phyloP scores from a whole-genome alignment of 208 protist genomes.

The Naegleria fowleri region DNA sequence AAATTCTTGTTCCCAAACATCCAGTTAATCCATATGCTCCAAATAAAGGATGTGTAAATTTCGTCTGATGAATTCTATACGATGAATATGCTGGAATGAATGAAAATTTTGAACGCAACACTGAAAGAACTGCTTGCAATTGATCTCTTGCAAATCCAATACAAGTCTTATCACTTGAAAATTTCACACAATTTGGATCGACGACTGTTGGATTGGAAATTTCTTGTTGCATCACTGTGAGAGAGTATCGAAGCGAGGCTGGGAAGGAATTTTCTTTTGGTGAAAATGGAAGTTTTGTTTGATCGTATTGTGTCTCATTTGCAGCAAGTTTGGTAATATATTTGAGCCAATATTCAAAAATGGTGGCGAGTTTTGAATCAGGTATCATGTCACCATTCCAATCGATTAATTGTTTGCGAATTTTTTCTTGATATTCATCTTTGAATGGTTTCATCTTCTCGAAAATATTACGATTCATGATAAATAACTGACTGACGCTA shows the following conservation, averaged over 20 bases:
- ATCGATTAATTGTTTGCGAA: not conserved
- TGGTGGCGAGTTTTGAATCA: not conserved
- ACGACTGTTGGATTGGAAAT: not conserved
- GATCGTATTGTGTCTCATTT: not conserved
- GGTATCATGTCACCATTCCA: not conserved
- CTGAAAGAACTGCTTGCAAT: not conserved
- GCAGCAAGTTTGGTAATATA: not conserved
- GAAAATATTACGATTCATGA: not conserved
- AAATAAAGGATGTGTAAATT: conserved; percentile 1
- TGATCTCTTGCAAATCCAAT: not conserved
- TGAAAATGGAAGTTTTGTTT: not conserved
- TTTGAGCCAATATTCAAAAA: not conserved
- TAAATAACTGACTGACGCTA: not conserved
- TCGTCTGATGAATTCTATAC: not conserved
- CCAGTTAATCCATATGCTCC: not conserved
- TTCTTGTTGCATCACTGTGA: not conserved
- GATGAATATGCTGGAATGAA: not conserved
- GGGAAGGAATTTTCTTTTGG: not conserved
- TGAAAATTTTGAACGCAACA: not conserved
- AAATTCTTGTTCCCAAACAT: not conserved
- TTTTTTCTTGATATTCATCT: not conserved
- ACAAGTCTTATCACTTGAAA: not conserved
- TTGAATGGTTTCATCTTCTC: not conserved
- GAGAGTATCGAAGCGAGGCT: not conserved
- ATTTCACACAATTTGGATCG: not conserved